Evolutionary conservation across 768 basidiomycete species (phyloP), one percentile per base, ranked within the genome.

Genomic region (Psilocybe azurescens): DNA sequence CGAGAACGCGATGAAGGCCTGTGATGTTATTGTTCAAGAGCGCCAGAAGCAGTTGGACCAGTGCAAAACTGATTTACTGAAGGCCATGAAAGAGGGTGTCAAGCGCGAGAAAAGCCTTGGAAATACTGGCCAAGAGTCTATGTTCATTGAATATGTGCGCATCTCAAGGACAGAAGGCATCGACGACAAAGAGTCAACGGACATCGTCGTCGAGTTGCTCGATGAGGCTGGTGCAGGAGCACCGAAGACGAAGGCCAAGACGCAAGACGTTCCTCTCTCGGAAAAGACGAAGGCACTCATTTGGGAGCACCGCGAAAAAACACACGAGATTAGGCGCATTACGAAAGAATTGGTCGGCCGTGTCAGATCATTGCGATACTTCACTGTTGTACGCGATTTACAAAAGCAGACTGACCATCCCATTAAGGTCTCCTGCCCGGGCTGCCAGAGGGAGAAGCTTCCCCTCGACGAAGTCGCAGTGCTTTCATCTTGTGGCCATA

Each of bases 401-500:
- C 95, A 97, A 73, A 89, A 86, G 69, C 88, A 92, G 68, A 79
- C 80, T 29, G 87, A 88, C 32, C 76, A 75, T 10, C 87, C 88
- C 8, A 81, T 86, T 16, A 75, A 78, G 30, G 80, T 91, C 41
- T 74, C 81, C 8, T 94, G 93, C 65, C 87, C 89, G 4, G 73
- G 73, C 41, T 95, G 93, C 67, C 77, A 77, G 30, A 79, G 81
- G 51, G 76, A 83, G 51, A 77, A 78, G 59, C 74, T 92, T 39
- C 86, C 86, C 2, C 80, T 89, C 65, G 77, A 81, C 9, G 90
- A 95, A 56, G 80, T 94, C 59, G 90, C 93, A 20, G 89, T 97
- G 3, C 81, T 97, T 36, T 96, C 95, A 4, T 94, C 93, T 20
- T 98, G 95, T 66, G 95, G 95, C 7, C 95, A 98, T 72, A 88